These are phyloP conservation scores for Floccularia luteovirens DNA, from an alignment of 768 basidiomycete species.

Conservation along the genomic window DNA sequence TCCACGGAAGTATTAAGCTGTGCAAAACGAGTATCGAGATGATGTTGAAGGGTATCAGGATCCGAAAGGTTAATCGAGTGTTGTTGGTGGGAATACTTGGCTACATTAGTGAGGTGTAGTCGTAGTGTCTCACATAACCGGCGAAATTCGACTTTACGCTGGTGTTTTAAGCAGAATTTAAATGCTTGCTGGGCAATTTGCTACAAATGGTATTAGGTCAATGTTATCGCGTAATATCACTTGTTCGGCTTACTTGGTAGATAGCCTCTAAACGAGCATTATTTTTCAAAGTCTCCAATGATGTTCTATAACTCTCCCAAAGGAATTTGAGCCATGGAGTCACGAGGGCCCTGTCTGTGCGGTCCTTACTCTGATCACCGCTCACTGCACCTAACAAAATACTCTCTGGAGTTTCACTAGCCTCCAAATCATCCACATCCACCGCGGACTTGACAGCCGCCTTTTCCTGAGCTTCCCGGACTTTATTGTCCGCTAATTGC, in stretches of 20 bases:
- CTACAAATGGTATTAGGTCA: slow-evolving; percentile 26
- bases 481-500: slow-evolving; percentile 71
- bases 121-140: slow-evolving; percentile 94
- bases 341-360: slow-evolving; percentile 90
- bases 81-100: slow-evolving; percentile 90
- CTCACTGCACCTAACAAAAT: slow-evolving; percentile 87
- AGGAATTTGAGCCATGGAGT: slow-evolving; percentile 97
- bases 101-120: slow-evolving; percentile 88
- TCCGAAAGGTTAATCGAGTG: slow-evolving; percentile 95
- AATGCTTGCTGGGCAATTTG: slow-evolving; percentile 97
- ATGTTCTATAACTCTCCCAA: slow-evolving; percentile 98
- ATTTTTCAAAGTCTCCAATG: slow-evolving; percentile 92
- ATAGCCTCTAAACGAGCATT: slow-evolving; percentile 88
- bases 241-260: slow-evolving; percentile 66
- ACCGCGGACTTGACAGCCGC: slow-evolving; percentile 69
- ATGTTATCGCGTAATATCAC: background rate
- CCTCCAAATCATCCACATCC: slow-evolving; percentile 93
- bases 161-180: slow-evolving; percentile 90
- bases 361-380: slow-evolving; percentile 84
- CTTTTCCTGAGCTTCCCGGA: slow-evolving; percentile 81
- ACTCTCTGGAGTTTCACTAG: slow-evolving; percentile 90
- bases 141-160: slow-evolving; percentile 95
- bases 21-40: slow-evolving; percentile 94
- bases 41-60: slow-evolving; percentile 88
- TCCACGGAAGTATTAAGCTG: slow-evolving; percentile 96